Evolutionary conservation across 371 early-diverging fungal species (phyloP), one percentile per base, ranked within the genome.

Genomic region (Mortierella sp.): DNA sequence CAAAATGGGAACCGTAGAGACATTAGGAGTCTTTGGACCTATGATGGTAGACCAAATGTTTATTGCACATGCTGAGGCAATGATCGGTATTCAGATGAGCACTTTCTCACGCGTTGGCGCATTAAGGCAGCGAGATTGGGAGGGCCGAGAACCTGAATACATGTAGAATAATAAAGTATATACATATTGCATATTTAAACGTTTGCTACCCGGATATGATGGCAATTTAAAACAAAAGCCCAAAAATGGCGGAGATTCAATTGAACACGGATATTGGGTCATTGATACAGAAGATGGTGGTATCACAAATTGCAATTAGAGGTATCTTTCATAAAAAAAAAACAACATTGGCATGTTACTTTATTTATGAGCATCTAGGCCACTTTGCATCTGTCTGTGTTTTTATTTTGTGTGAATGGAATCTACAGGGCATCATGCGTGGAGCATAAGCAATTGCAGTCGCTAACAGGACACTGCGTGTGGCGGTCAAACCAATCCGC

Each of bases 401-500:
- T 35, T 30, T 35, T 35, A 35, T 35, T 35, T 35, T 45, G 45
- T 18, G 12, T 45, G 45, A 45, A 45, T 35, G 6, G 43, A 43
- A 1, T 14, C 51, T 65, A 81, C 35, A 81, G 66, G 37, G 83
- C 77, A 62, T 81, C 83, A n/a, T 76, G 83, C 0, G 76, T 76
- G 14, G 79, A 81, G 45, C 86, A 88, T 55, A 71, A 68, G 68
- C 98, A 97, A 10, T 84, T 83, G 83, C 98, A 98, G 55, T 94
- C 95, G 22, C 96, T 91, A 18, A 97, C 96, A 24, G 98, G 98
- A 81, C 98, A 98, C 49, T 86, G 89, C 5, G 84, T 72, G 80
- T 97, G 96, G 0, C 89, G 91, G 66, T 87, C 86, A 79, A 98
- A 98, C 98, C 98, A 98, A 45, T 93, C 90, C 60, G 90, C 84